Evolutionary conservation across 306 rosid genomes (phyloP), one percentile per base, ranked within the genome.

Genomic region (Quercus mongolica): DNA sequence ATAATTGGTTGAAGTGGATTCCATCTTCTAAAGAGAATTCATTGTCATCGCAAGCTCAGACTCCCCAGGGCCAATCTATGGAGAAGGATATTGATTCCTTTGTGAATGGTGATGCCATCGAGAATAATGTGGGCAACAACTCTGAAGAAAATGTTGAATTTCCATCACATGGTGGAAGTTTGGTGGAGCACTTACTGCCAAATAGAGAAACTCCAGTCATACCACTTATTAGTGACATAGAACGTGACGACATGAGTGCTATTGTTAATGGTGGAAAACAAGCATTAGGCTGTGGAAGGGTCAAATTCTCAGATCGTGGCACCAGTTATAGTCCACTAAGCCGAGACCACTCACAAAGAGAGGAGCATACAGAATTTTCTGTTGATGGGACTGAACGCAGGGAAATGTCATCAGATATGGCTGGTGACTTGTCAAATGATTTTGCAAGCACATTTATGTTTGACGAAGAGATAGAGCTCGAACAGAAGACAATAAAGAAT

Each of bases 391-490:
- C 82, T 83, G 83, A 80, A 80, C 86, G 86, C 78, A 63, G 55
- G 54, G 84, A 81, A 68, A 79, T 23, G 62, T 87, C 78, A 14
- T 76, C 84, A 68, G 81, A 73, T 15, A 19, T 79, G 21, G 80
- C 85, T 75, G 83, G 81, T 73, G 91, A 87, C 56, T 86, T 84
- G 62, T 85, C 93, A 12, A 86, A 85, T 80, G 96, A 95, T 87
- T 95, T 95, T 84, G 84, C 90, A 38, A 87, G 86, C 80, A 91
- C 99, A 57, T 95, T 95, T 88, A 83, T 95, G 99, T 91, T 95
- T 11, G 99, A 95, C 74, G 99, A 95, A 85, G 99, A 95, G 88
- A 87, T 95, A 21, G 99, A 95, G 80, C 85, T 90, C 17, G 99
- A 93, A 85, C 95, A 88, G 80, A 89, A 86, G 83, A 71, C 73